phyloP scores from a whole-genome alignment of 1,284 basidiomycete genomes.

The Puccinia horiana region DNA sequence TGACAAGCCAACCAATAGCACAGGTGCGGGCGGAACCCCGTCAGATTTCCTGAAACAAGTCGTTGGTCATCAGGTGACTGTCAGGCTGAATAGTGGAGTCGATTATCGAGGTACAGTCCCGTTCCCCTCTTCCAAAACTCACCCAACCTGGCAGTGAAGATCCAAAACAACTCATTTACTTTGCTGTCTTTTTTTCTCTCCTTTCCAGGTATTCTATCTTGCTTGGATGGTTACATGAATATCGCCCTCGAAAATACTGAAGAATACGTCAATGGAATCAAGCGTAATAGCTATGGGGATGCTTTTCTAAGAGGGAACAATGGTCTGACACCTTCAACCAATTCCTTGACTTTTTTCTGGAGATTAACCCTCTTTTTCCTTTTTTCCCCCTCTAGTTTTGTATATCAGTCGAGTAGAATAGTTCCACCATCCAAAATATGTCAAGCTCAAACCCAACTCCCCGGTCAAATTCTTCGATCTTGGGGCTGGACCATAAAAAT shows the following conservation, averaged over 20 bases:
- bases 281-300: conserved; percentile 88
- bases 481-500: no score
- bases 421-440: background rate
- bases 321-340: conserved; percentile 52
- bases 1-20: conserved; percentile 58
- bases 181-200: background rate
- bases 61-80: conserved; percentile 91
- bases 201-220: conserved; percentile 79
- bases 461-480: no score
- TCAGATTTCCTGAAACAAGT: conserved; percentile 89
- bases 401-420: conserved; percentile 48
- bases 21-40: conserved; percentile 68
- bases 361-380: background rate
- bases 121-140: background rate
- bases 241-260: conserved; percentile 95
- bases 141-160: background rate
- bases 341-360: background rate
- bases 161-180: background rate
- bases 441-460: no score
- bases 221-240: conserved; percentile 92
- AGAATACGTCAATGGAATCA: conserved; percentile 82
- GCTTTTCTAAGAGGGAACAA: conserved; percentile 72
- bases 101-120: conserved; percentile 80
- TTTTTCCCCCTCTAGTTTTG: conserved; percentile 13
- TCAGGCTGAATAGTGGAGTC: conserved; percentile 89